These are phyloP conservation scores for Pseudogymnoascus sp. DNA, from an alignment of 2,329 filamentous ascomycete species.

Conservation along the genomic window DNA sequence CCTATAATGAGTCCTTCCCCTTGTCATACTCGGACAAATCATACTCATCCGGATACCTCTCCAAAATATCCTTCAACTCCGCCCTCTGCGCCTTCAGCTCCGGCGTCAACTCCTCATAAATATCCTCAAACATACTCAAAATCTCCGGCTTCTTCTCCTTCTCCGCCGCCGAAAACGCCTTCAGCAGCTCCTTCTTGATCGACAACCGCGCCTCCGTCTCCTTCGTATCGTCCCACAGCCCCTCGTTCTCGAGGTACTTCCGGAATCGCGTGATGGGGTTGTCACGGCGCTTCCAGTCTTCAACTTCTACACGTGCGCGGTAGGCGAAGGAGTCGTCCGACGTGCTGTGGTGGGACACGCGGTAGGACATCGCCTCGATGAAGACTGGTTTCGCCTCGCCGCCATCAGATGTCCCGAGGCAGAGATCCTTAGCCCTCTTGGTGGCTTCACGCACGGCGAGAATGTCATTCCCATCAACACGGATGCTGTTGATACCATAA, in stretches of 20 bases:
- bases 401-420: constrained; percentile 42
- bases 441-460: constrained; percentile 81
- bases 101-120: constrained; percentile 82
- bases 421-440: constrained; percentile 66
- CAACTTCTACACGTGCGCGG: constrained; percentile 83
- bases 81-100: constrained; percentile 69
- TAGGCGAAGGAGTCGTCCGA: constrained; percentile 97
- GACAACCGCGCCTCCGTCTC: constrained; percentile 65
- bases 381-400: constrained; percentile 55
- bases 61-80: constrained; percentile 68
- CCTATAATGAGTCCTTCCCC: constrained; percentile 38
- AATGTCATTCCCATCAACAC: constrained; percentile 91
- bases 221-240: constrained; percentile 75
- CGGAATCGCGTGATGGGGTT: constrained; percentile 79
- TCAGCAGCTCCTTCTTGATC: constrained; percentile 67
- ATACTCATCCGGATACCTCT: constrained; percentile 88
- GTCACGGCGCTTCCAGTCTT: constrained; percentile 86
- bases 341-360: constrained; percentile 95
- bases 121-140: constrained; percentile 70
- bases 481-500: constrained; percentile 89
- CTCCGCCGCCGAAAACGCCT: constrained; percentile 78
- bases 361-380: constrained; percentile 95
- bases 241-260: constrained; percentile 82
- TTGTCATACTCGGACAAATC: constrained; percentile 71
- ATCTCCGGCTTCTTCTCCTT: constrained; percentile 72